Conservation (phyloP, 2,329 filamentous ascomycete species). For the Diaporthe humulicola region DNA sequence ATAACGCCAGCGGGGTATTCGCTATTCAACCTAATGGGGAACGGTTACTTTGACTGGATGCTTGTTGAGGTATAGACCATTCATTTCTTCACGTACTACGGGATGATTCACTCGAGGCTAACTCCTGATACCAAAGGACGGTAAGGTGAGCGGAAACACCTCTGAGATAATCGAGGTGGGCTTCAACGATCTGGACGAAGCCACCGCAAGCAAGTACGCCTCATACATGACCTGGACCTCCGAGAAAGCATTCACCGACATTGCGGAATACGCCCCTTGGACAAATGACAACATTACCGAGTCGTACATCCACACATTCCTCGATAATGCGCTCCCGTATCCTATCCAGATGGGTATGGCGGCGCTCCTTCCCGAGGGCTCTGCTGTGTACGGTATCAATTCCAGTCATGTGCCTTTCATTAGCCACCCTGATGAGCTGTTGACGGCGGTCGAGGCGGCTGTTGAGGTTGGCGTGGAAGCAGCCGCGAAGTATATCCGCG, state of each 20-base stretch:
- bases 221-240: conserved; percentile 4
- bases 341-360: not conserved
- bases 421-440: not conserved
- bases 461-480: not conserved
- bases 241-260: not conserved
- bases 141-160: not conserved
- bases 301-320: conserved; percentile 3
- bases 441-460: not conserved
- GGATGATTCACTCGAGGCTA: not conserved
- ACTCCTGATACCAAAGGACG: not conserved
- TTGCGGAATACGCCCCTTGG: not conserved
- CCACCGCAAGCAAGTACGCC: not conserved
- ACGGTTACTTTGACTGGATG: not conserved
- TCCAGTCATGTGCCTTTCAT: not conserved
- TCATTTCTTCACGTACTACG: not conserved
- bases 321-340: not conserved
- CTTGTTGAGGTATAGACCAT: not conserved
- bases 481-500: not conserved
- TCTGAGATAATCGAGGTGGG: not conserved
- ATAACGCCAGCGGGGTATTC: not conserved
- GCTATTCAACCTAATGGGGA: not conserved
- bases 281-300: not conserved
- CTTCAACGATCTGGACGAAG: not conserved
- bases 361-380: not conserved
- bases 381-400: not conserved